Evolutionary conservation across 768 basidiomycete species (phyloP), one percentile per base, ranked within the genome.

Genomic region (Auricularia auricula-judae): DNA sequence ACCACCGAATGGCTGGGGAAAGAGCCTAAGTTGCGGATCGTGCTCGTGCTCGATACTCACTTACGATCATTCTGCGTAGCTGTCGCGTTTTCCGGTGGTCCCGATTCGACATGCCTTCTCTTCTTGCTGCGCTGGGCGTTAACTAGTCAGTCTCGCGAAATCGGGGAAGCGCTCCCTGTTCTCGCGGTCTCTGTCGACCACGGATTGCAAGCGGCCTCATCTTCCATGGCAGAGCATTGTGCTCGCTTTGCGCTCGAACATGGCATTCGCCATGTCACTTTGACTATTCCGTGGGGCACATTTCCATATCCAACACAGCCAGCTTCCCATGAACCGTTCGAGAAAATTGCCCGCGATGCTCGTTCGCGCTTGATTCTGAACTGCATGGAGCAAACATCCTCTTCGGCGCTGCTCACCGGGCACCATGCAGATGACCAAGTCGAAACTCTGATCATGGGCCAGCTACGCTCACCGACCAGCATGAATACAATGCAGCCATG

Each of bases 351-450:
- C 1, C 84, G 91, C 12, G 68, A 72, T 1, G 86, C 83, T 36
- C 83, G 91, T 23, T 85, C 86, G 67, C 75, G 76, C 58, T 62
- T 79, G 10, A 67, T 89, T 43, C 82, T 84, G 64, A 64, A 75
- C n/a, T 73, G 70, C 0, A 81, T 89, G 82, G 70, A 71, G 4
- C 65, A 67, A 1, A 65, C 72, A 0, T 69, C 77, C 1, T 72
- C 78, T 3, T 67, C 76, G 16, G 71, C 79, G 14, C 71, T 91
- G 63, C 87, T 86, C 0, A 80, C 86, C 61, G 91, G 82, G 0
- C 91, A 93, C 68, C 91, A 93, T 70, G 81, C 81, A 3, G 89
- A 93, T 70, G 91, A 93, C 71, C 89, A 93, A 71, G 81, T 92
- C 10, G 91, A 93, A 72, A 93, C 91, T 0, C 80, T 84, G 36